Base-by-base conservation (phyloP, 129 eudicot genomes). In the Apium graveolens region DNA sequence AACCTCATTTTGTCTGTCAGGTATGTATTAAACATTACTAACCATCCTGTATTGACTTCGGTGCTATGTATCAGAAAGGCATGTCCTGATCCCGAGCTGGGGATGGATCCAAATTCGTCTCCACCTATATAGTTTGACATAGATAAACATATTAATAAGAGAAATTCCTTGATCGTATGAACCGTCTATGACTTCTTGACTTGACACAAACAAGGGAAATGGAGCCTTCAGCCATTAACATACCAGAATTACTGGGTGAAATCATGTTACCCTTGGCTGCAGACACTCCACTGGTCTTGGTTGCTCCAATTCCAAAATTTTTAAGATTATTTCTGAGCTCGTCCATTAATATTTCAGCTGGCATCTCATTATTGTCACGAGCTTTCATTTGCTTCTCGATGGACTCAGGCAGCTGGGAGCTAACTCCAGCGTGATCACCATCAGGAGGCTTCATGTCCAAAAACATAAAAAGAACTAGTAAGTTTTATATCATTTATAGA, bases 231-330 rank as follows among this genome's bases (percentile, higher is more conserved):
- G 79, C 39, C 69, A 63, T 21, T 11, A 80, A 49, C 51, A 53
- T 83, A 95, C 98, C 96, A 78, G 97, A 91, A 81, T 86, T 89
- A 77, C 84, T 77, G 24, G 96, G 91, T 16, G 96, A 85, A 44
- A 76, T 84, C 82, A 76, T 37, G 42, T 86, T 82, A 81, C 83
- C 75, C 13, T 79, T 83, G 55, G 82, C 53, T 76, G 51, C 80
- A 0, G 78, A 77, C 79, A 74, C 80, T 71, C 82, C 85, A 76
- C 78, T 74, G 53, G 83, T 79, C 76, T 79, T 86, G 35, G 75
- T 53, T 75, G 62, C 77, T 53, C 79, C 82, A 62, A 76, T 73
- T 31, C 81, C 85, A 68, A 79, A 44, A 49, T 32, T 78, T 70
- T 74, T 81, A 80, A 79, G 86, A 80, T 84, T 85, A 83, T 57